Evolutionary conservation across 495 filamentous ascomycete species (phyloP), one percentile per base, ranked within the genome.

Genomic region (Talaromyces borbonicus): DNA sequence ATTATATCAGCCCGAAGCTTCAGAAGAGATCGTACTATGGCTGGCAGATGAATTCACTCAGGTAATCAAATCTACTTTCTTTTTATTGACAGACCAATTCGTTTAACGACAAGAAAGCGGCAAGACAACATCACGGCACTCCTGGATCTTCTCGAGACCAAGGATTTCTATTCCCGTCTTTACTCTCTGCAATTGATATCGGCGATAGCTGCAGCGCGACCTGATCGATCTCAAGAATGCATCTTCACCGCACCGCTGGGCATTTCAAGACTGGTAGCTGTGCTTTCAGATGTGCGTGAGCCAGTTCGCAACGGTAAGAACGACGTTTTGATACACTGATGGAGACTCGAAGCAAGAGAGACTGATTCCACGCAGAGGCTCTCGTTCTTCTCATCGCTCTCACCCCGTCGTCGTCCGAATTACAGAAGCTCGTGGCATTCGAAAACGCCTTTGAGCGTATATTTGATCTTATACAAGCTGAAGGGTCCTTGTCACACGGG

Each of bases 1-100:
- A 22, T 46, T 41, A 1, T 48, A 39, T 58, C n/a, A 84, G 81
- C 87, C 89, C 41, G 92, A 98, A 74, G 89, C 92, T 32, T 94
- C 89, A 11, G 93, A 96, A 48, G 92, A 98, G 60, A 93, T 98
- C 57, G 85, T 87, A 22, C 76, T 96, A 5, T 97, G 90, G 90
- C 74, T 98, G 45, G 90, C 92, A 38, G 92, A 98, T 66, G 90
- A 96, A 61, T 98, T 98, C 56, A 97, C 93, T 24, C 88, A 95
- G 75, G 85, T 86, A 66, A 46, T 71, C 50, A 32, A 19, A 19
- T 33, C 30, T 36, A 32, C 18, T 23, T 31, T 39, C 12, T 6
- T 22, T 19, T 9, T 7, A 27, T 36, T 27, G 31, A 38, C n/a
- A n/a, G n/a, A n/a, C n/a, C n/a, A 46, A 26, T 22, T 43, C 50